Percentiles rank a stretch among this genome's conserved stretches.
These are phyloP conservation scores for Fusarium avenaceum DNA, from an alignment of 2,329 filamentous ascomycete genomes.

Conservation along the genomic window DNA sequence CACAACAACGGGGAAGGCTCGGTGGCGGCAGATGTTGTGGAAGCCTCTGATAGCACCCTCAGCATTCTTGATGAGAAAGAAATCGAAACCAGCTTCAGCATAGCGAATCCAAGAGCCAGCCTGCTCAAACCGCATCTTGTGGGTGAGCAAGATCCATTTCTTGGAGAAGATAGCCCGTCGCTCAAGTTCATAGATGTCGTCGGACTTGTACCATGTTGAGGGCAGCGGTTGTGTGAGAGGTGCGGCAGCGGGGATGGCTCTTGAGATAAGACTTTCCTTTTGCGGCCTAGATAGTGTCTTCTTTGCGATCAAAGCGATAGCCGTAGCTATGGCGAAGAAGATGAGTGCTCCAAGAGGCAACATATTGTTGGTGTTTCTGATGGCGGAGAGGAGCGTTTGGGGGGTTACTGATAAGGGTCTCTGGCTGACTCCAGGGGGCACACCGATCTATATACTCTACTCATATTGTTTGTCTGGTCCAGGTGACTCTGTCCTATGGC, in stretches of 20 bases:
- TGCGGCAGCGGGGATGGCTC: conserved; percentile 22
- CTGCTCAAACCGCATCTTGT: conserved; percentile 64
- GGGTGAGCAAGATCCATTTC: conserved; percentile 68
- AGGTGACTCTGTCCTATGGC: conserved; percentile 8
- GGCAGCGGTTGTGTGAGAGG: conserved; percentile 39
- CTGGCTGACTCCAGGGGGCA: not conserved
- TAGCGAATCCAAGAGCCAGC: conserved; percentile 69
- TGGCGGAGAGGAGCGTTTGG: not conserved
- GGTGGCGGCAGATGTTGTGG: conserved; percentile 73
- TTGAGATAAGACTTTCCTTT: conserved; percentile 30
- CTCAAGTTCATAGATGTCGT: conserved; percentile 69
- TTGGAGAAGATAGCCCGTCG: conserved; percentile 68
- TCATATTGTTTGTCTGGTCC: not conserved
- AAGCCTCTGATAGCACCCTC: conserved; percentile 69
- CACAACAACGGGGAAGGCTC: conserved; percentile 69
- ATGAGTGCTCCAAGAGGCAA: conserved; percentile 23
- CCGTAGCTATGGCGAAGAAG: conserved; percentile 18
- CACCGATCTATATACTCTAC: conserved; percentile 23
- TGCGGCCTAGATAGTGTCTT: conserved; percentile 27
- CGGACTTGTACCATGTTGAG: conserved; percentile 62
- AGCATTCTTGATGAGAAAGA: conserved; percentile 67
- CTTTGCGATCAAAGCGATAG: conserved; percentile 7
- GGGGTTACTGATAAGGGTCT: not conserved
- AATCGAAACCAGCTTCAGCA: conserved; percentile 67
- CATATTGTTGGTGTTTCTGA: conserved; percentile 15